phyloP scores from a whole-genome alignment of 768 basidiomycete genomes.

The Rubroboletus pulcherrimus region DNA sequence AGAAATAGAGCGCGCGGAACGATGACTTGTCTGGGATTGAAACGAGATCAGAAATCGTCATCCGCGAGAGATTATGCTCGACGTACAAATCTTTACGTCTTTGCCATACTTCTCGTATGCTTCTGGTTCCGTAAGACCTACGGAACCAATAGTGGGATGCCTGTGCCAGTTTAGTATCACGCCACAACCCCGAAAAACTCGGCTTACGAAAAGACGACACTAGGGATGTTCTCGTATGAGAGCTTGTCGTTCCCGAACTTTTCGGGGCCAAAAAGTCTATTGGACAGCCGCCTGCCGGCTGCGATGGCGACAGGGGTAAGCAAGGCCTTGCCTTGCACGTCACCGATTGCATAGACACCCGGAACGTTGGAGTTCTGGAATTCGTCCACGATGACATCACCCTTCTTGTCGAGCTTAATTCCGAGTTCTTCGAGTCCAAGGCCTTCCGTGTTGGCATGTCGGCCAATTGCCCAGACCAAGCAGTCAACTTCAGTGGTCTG shows the following conservation, averaged over 20 bases:
- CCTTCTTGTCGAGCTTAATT: conserved; percentile 70
- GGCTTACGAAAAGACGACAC: conserved; percentile 93
- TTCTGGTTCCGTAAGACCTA: conserved; percentile 91
- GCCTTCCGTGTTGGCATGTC: conserved; percentile 72
- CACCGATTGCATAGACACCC: conserved; percentile 80
- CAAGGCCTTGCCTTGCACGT: conserved; percentile 88
- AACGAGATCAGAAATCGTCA: background rate
- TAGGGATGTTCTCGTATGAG: conserved; percentile 85
- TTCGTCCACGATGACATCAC: conserved; percentile 87
- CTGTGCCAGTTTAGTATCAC: conserved; percentile 36
- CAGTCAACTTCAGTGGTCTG: conserved; percentile 80
- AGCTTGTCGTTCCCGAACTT: conserved; percentile 87
- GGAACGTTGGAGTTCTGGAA: conserved; percentile 79
- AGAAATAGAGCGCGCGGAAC: conserved; percentile 87
- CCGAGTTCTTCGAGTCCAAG: conserved; percentile 77
- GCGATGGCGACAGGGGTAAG: conserved; percentile 98
- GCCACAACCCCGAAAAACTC: background rate
- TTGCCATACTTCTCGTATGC: conserved; percentile 87
- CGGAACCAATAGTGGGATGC: conserved; percentile 93
- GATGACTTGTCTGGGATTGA: conserved; percentile 63
- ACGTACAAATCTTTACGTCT: conserved; percentile 86
- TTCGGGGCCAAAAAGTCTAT: conserved; percentile 85
- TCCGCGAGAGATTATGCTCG: conserved; percentile 2
- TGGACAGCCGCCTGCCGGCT: conserved; percentile 84
- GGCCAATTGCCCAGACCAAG: conserved; percentile 93